Evolutionary conservation across 345 rosid genomes (phyloP), one percentile per base, ranked within the genome.

Genomic region (Gynandropsis gynandra): DNA sequence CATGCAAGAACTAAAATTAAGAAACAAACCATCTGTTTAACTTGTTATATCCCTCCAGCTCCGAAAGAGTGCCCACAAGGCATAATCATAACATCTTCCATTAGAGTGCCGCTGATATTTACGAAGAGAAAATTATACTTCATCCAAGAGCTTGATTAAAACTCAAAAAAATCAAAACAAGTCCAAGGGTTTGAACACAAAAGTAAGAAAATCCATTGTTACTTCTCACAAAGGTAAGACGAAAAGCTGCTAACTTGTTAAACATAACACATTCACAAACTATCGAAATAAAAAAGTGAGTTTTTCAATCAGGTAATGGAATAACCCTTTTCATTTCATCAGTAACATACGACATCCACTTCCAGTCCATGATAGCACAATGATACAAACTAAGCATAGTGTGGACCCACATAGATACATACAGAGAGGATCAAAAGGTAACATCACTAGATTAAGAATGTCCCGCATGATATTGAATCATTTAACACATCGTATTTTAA

Each of bases 61-160:
- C 94, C 90, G 80, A 89, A 89, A 48, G 94, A 83, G 68, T 89
- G 97, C 19, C 97, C 97, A 56, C 96, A 89, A 14, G 84, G 88
- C 71, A 89, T 71, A 32, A 89, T 86, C 90, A 89, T 80, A 1
- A 95, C 97, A 72, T 89, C 95, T 62, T 74, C 83, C 96, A 90
- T 86, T 47, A 90, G 76, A 66, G 69, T 65, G 42, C 97, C 85
- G 61, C 96, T 86, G 71, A 38, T 37, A 62, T 56, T 20, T 16
- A 33, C 35, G 41, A 42, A 40, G 0, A 42, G 5, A 47, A 24
- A 2, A 24, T 14, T 27, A 49, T 18, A 58, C 7, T 19, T 54
- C 17, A 67, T 31, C 29, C 35, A 12, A 47, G n/a, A 20, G 47
- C 14, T 16, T 4, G 58, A 13, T 12, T 19, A 33, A 41, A 10